A percentile compares a stretch with the other conserved stretches of the same genome.
Conservation (phyloP, 495 filamentous ascomycete genomes). For the Haplographium delicatum region DNA sequence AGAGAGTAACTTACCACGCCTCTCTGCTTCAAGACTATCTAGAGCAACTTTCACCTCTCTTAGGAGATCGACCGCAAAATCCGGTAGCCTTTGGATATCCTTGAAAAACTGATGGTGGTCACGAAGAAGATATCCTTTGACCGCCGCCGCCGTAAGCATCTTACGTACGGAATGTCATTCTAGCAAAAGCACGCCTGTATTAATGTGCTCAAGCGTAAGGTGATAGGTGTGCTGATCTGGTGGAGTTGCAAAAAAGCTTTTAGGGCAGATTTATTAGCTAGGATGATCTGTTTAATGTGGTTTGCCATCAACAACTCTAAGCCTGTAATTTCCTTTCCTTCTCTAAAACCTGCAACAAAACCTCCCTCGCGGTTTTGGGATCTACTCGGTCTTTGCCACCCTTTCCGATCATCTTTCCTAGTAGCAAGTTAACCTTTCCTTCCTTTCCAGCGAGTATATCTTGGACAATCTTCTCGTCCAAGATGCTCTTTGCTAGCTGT, state of each 20-base stretch:
- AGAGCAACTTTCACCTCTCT: background rate
- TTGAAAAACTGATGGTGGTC: conserved; percentile 17
- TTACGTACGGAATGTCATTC: conserved; percentile 22
- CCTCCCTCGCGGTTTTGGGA: conserved; percentile 59
- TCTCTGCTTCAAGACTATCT: too few relatives aligned
- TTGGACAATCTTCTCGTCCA: conserved; percentile 57
- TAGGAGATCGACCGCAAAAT: conserved; percentile 28
- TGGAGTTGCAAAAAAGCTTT: background rate
- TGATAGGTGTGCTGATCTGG: conserved; percentile 16
- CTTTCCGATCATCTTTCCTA: conserved; percentile 83
- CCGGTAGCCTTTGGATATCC: conserved; percentile 13
- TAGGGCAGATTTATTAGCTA: conserved; percentile 12
- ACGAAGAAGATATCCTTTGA: conserved; percentile 18
- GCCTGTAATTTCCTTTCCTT: conserved; percentile 2
- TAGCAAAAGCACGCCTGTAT: conserved; percentile 16
- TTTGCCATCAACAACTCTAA: conserved; percentile 19
- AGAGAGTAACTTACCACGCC: too few relatives aligned
- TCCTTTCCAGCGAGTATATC: conserved; percentile 60
- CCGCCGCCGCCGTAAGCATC: conserved; percentile 20
- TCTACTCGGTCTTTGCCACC: conserved; percentile 74
- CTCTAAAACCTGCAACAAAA: conserved; percentile 17
- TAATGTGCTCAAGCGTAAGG: conserved; percentile 22
- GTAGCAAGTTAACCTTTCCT: conserved; percentile 79
- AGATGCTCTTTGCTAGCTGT: conserved; percentile 43
- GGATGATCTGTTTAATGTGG: conserved; percentile 19